Evolutionary conservation across 495 filamentous ascomycete genomes (phyloP).

Genomic region (Pyrenula massariospora): DNA sequence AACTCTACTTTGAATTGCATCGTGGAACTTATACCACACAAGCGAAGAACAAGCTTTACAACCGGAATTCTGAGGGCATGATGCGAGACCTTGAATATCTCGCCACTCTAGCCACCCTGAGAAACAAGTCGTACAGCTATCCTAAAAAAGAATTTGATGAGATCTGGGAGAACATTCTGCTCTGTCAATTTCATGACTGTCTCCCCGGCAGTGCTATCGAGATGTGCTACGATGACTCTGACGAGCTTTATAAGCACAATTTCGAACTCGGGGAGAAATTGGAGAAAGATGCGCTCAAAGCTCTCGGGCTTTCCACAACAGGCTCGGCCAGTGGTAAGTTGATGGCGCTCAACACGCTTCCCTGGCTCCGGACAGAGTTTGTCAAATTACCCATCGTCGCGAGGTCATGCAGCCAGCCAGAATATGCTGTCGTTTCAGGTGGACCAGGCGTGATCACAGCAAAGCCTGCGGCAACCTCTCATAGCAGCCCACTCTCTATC

Average conservation of each 20-base stretch:
- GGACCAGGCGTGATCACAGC: constrained; percentile 36
- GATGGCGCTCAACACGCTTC: constrained; percentile 66
- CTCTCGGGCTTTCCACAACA: constrained; percentile 44
- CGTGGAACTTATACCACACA: constrained; percentile 96
- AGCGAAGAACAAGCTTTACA: constrained; percentile 92
- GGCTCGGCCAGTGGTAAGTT: constrained; percentile 15
- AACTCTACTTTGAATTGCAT: constrained; percentile 95
- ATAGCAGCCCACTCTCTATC: constrained; percentile 43
- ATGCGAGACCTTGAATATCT: constrained; percentile 79
- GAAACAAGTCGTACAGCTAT: constrained; percentile 56
- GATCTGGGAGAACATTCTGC: constrained; percentile 80
- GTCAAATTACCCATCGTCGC: constrained; percentile 41
- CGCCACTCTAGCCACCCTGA: constrained; percentile 74
- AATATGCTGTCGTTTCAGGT: constrained; percentile 36
- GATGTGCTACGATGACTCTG: constrained; percentile 93
- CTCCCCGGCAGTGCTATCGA: constrained; percentile 90
- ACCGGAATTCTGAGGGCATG: constrained; percentile 72
- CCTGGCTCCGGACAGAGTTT: constrained; percentile 68
- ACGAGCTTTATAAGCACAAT: constrained; percentile 73
- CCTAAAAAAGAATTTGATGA: constrained; percentile 83
- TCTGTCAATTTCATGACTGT: constrained; percentile 97
- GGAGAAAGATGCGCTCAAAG: constrained; percentile 55
- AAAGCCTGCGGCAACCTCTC: constrained; percentile 30
- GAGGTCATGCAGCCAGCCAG: constrained; percentile 15
- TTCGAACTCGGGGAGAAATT: constrained; percentile 64